A percentile compares a stretch with the other conserved stretches of the same genome.
These are phyloP conservation scores for Fusarium oxysporum DNA, from an alignment of 2,329 filamentous ascomycete genomes.

Conservation along the genomic window DNA sequence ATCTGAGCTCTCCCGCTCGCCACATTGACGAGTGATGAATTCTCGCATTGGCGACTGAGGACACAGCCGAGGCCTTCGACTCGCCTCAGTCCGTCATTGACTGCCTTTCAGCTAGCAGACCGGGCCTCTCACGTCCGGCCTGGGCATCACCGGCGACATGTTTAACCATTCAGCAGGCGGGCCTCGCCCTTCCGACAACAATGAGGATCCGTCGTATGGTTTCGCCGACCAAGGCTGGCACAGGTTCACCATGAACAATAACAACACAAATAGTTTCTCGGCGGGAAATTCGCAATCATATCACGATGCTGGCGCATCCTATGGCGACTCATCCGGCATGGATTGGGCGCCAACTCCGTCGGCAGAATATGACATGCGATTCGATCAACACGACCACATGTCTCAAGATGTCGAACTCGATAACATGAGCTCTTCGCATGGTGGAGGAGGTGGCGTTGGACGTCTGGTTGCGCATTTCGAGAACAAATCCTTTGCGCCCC, in stretches of 20 bases:
- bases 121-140: constrained; percentile 49
- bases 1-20: constrained; percentile 49
- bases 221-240: constrained; percentile 51
- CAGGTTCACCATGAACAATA: constrained; percentile 45
- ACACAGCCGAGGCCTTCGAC: constrained; percentile 53
- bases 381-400: constrained; percentile 41
- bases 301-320: constrained; percentile 44
- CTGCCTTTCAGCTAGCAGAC: constrained; percentile 50
- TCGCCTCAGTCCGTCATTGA: constrained; percentile 53
- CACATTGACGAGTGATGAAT: constrained; percentile 53
- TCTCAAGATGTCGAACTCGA: constrained; percentile 46
- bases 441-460: constrained; percentile 49
- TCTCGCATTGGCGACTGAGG: constrained; percentile 50
- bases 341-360: constrained; percentile 53
- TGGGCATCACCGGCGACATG: constrained; percentile 52
- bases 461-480: constrained; percentile 57
- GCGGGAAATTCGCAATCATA: constrained; percentile 40
- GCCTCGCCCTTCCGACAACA: constrained; percentile 48
- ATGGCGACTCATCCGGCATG: constrained; percentile 49
- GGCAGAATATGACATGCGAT: constrained; percentile 45
- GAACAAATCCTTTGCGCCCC: constrained; percentile 52
- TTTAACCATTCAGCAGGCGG: constrained; percentile 52
- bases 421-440: constrained; percentile 41
- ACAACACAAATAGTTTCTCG: constrained; percentile 38
- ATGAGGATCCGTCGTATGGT: constrained; percentile 46